A percentile compares a stretch with the other conserved stretches of the same genome.
Evolutionary conservation across 1,139 yeast genomes (phyloP).

Genomic region (Taphrina communis): DNA sequence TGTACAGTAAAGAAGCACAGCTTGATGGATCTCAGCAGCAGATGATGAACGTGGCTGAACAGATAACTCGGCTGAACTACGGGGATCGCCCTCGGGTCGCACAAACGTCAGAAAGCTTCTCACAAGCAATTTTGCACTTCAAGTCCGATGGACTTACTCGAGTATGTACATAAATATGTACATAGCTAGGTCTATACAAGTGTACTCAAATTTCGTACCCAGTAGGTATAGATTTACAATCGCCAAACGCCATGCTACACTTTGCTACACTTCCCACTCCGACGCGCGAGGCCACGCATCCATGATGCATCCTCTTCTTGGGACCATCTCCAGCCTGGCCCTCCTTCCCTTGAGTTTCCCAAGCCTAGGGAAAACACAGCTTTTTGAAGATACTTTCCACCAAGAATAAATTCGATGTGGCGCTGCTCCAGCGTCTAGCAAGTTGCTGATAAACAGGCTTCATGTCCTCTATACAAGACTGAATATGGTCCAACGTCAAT

Average conservation of each 20-base stretch:
- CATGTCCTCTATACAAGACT: neutral
- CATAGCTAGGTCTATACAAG: neutral
- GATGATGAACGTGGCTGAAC: no score
- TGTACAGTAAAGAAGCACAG: no score
- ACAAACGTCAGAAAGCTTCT: neutral
- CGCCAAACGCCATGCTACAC: slow-evolving; percentile 8
- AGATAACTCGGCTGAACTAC: no score
- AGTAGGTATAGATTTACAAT: neutral
- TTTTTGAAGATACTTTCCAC: slow-evolving; percentile 16
- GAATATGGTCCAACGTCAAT: neutral
- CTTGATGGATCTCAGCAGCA: no score
- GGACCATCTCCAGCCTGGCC: no score
- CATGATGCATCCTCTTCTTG: no score
- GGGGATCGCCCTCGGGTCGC: no score
- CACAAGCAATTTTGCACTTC: neutral
- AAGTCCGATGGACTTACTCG: no score
- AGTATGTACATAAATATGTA: no score
- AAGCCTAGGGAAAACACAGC: slow-evolving; percentile 2
- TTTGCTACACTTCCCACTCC: neutral
- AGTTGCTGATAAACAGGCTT: slow-evolving; percentile 10
- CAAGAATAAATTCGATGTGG: slow-evolving; percentile 12
- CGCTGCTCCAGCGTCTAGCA: slow-evolving; percentile 27
- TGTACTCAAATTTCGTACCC: neutral
- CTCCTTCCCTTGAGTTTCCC: neutral
- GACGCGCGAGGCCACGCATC: neutral